Percentiles rank a stretch among this genome's conserved stretches.
These are phyloP conservation scores for Leishmania major DNA, from an alignment of 208 protist genomes.

Conservation along the genomic window DNA sequence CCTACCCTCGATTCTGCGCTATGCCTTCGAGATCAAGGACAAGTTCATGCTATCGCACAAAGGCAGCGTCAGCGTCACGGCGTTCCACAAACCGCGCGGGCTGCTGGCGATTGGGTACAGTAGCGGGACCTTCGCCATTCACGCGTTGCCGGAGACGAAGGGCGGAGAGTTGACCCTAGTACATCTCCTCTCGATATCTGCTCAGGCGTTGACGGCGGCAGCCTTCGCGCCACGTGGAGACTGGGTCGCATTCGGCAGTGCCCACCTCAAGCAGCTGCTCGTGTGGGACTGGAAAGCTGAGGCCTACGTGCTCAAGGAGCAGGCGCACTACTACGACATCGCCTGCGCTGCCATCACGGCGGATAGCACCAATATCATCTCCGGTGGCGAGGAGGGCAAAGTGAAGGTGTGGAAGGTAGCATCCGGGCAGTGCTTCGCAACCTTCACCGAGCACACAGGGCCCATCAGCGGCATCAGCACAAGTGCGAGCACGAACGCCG, in stretches of 20 bases:
- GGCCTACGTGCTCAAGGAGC: slow-evolving; percentile 93
- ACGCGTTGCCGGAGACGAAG: slow-evolving; percentile 48
- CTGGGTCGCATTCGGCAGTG: slow-evolving; percentile 89
- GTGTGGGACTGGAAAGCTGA: slow-evolving; percentile 96
- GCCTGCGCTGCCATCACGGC: slow-evolving; percentile 86
- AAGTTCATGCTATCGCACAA: slow-evolving; percentile 91
- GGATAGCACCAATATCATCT: slow-evolving; percentile 88
- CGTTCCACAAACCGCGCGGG: slow-evolving; percentile 75
- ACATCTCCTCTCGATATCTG: slow-evolving; percentile 92
- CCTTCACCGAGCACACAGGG: slow-evolving; percentile 90
- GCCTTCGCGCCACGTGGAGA: slow-evolving; percentile 81
- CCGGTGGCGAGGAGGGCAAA: slow-evolving; percentile 93
- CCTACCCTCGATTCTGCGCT: slow-evolving; percentile 73
- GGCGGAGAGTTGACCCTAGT: slow-evolving; percentile 58
- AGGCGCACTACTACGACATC: slow-evolving; percentile 94
- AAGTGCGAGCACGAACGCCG: slow-evolving; percentile 83
- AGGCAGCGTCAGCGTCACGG: slow-evolving; percentile 77
- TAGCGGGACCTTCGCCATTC: slow-evolving; percentile 92
- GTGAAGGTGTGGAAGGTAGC: slow-evolving; percentile 94
- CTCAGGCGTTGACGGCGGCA: slow-evolving; percentile 88
- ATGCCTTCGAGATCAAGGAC: slow-evolving; percentile 82
- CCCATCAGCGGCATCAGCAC: slow-evolving; percentile 85
- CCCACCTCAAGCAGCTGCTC: slow-evolving; percentile 90
- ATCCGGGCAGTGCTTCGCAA: slow-evolving; percentile 93
- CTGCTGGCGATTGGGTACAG: slow-evolving; percentile 90